Evolutionary conservation across 2,329 filamentous ascomycete genomes (phyloP).

Genomic region (Neospermospora avenae): DNA sequence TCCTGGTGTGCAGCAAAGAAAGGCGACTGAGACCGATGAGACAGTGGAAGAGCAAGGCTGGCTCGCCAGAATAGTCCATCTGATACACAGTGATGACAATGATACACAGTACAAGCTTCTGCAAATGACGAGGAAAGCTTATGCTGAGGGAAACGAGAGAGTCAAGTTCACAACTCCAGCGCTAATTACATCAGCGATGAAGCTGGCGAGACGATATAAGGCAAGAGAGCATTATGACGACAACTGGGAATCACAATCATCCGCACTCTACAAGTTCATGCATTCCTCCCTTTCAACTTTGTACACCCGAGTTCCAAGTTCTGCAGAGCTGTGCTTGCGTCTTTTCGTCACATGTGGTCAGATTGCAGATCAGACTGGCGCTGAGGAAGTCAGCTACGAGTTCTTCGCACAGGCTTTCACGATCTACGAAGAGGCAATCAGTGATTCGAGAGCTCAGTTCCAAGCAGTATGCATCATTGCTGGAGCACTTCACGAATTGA

Average conservation of each 20-base stretch:
- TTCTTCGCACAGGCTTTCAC: constrained; percentile 98
- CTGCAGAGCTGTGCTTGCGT: constrained; percentile 83
- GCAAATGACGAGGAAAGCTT: constrained; percentile 82
- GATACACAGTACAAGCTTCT: constrained; percentile 93
- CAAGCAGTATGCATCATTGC: constrained; percentile 96
- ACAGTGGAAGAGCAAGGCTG: constrained; percentile 97
- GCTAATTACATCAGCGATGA: constrained; percentile 84
- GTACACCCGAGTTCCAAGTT: constrained; percentile 79
- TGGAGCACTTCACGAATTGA: constrained; percentile 79
- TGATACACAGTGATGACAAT: constrained; percentile 80
- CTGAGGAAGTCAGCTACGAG: constrained; percentile 95
- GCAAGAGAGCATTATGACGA: constrained; percentile 81
- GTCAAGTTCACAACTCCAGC: constrained; percentile 95
- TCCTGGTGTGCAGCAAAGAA: constrained; percentile 73
- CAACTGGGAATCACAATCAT: constrained; percentile 70
- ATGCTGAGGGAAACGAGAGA: constrained; percentile 87
- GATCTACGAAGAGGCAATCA: constrained; percentile 94
- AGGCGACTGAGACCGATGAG: constrained; percentile 86
- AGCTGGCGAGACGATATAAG: constrained; percentile 86
- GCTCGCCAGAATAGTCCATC: constrained; percentile 87
- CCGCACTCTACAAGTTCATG: constrained; percentile 91
- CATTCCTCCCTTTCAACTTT: constrained; percentile 83
- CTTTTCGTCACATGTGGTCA: constrained; percentile 91
- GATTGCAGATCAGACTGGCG: constrained; percentile 84
- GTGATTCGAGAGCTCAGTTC: constrained; percentile 94